These are phyloP conservation scores for Yamagishiella unicocca DNA, from an alignment of 139 green algal genomes.

Conservation along the genomic window DNA sequence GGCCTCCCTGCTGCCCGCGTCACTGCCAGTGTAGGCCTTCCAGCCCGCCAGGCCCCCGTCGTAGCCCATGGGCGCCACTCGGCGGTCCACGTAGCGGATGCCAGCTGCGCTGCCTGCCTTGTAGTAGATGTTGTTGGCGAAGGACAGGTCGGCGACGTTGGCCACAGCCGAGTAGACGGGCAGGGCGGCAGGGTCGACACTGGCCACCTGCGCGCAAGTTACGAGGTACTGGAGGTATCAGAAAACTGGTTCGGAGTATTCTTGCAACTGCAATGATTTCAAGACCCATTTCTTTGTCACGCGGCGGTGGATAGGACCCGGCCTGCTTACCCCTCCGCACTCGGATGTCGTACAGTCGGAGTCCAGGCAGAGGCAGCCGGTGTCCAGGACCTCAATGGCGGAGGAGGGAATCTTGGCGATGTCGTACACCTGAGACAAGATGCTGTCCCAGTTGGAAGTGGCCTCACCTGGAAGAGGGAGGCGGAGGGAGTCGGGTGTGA, in stretches of 20 bases:
- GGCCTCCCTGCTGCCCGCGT: constrained; percentile 21
- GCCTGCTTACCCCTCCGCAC: constrained; percentile 15
- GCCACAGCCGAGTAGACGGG: constrained; percentile 18
- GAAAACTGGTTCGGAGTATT: too few relatives aligned
- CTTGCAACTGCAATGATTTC: too few relatives aligned
- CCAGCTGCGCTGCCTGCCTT: neutral
- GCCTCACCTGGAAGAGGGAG: neutral
- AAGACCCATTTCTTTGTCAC: too few relatives aligned
- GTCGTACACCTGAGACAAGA: constrained; percentile 21
- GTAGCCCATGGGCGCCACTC: constrained; percentile 13
- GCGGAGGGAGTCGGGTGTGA: too few relatives aligned
- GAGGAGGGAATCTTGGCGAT: constrained; percentile 27
- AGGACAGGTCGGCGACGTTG: neutral
- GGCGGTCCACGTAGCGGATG: constrained; percentile 24
- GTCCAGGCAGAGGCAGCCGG: constrained; percentile 27
- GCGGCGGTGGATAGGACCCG: too few relatives aligned
- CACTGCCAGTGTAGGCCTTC: neutral
- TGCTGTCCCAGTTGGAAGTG: constrained; percentile 10
- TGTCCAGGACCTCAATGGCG: constrained; percentile 42
- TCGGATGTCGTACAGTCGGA: constrained; percentile 7
- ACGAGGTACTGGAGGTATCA: too few relatives aligned
- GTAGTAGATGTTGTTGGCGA: constrained; percentile 47
- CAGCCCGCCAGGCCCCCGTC: constrained; percentile 28
- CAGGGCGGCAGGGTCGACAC: constrained; percentile 15
- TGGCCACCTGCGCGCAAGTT: neutral